Evolutionary conservation across 495 filamentous ascomycete genomes (phyloP).

Genomic region (Podospora pseudoanserina): DNA sequence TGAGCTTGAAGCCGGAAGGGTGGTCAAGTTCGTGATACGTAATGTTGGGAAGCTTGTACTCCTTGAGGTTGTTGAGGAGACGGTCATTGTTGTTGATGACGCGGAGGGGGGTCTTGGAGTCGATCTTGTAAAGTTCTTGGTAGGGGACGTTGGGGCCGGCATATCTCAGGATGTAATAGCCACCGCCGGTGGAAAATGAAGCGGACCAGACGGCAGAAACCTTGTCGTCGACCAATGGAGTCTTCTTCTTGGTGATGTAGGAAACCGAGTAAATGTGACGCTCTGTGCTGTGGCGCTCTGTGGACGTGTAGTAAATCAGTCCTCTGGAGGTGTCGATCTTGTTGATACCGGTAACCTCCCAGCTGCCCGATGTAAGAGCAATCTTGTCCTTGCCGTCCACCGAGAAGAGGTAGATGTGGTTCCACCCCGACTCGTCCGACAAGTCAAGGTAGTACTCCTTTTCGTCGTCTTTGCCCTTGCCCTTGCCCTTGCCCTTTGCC

Average conservation of each 20-base stretch:
- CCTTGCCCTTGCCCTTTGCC: conserved; percentile 15
- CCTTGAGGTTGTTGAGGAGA: conserved; percentile 42
- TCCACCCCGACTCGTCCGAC: conserved; percentile 53
- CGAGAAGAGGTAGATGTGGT: conserved; percentile 54
- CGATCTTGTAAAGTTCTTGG: conserved; percentile 50
- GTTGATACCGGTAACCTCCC: conserved; percentile 51
- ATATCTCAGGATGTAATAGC: conserved; percentile 56
- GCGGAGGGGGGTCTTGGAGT: conserved; percentile 42
- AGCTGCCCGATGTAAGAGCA: conserved; percentile 51
- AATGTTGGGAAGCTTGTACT: conserved; percentile 50
- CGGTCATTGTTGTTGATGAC: conserved; percentile 49
- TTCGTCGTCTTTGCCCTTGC: conserved; percentile 15
- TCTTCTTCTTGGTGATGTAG: conserved; percentile 42
- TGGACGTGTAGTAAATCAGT: conserved; percentile 54
- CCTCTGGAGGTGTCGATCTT: conserved; percentile 48
- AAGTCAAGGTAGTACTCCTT: conserved; percentile 51
- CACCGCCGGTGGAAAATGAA: conserved; percentile 50
- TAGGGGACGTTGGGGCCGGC: conserved; percentile 54
- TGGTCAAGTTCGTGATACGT: conserved; percentile 47
- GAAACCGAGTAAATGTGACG: conserved; percentile 54
- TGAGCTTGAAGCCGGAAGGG: conserved; percentile 47
- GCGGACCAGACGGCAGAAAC: conserved; percentile 49
- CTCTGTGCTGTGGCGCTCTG: conserved; percentile 52
- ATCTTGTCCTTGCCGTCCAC: conserved; percentile 43
- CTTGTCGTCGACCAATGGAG: conserved; percentile 49